Evolutionary conservation across 257 asterid genomes (phyloP).

Genomic region (Nicotiana sylvestris): DNA sequence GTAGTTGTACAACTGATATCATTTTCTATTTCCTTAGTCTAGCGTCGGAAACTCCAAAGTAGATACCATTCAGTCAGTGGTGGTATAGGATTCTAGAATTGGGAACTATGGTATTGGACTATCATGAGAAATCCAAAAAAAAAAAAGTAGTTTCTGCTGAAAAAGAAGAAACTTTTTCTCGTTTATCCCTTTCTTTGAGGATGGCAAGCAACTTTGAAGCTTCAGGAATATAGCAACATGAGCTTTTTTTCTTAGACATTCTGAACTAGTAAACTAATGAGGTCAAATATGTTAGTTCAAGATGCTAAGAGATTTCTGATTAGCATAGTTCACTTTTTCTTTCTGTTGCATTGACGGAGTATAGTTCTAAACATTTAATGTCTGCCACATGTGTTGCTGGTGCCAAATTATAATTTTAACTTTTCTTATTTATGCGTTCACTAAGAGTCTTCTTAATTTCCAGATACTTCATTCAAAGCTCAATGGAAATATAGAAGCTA

Average conservation of each 20-base stretch:
- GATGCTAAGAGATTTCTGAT: not conserved
- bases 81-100: not conserved
- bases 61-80: not conserved
- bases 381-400: not conserved
- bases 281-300: not conserved
- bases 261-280: not conserved
- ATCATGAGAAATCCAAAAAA: not conserved
- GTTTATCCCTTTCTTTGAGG: not conserved
- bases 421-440: not conserved
- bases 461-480: slow-evolving; percentile 81
- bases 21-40: not conserved
- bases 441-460: not conserved
- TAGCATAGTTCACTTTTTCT: not conserved
- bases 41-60: not conserved
- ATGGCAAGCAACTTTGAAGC: not conserved
- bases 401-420: not conserved
- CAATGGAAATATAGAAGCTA: slow-evolving; percentile 36
- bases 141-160: not conserved
- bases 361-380: not conserved
- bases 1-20: not conserved
- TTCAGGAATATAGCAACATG: not conserved
- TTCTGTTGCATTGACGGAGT: not conserved
- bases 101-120: not conserved
- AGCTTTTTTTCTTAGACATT: not conserved
- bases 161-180: not conserved